phyloP scores from a whole-genome alignment of 352 stramenopile species.

The Peronosclerospora sorghi region DNA sequence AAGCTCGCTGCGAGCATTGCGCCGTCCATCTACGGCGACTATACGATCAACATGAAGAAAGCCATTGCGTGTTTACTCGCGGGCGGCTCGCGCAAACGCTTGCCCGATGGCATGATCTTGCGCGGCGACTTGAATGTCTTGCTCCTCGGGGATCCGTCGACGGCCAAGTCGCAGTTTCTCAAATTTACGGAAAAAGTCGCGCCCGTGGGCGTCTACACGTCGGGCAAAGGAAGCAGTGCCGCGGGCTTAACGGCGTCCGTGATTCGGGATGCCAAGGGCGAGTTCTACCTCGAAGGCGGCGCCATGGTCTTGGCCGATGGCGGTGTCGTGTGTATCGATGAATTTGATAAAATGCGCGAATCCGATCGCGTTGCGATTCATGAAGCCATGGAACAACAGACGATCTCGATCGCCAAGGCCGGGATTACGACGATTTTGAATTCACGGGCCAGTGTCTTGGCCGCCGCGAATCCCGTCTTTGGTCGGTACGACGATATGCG shows the following conservation, averaged over 20 bases:
- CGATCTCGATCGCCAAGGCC: slow-evolving; percentile 98
- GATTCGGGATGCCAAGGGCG: slow-evolving; percentile 89
- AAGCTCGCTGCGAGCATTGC: slow-evolving; percentile 87
- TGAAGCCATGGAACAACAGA: slow-evolving; percentile 99
- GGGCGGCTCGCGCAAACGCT: slow-evolving; percentile 86
- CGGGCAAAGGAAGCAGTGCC: slow-evolving; percentile 95
- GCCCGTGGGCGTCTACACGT: slow-evolving; percentile 97
- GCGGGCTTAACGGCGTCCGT: slow-evolving; percentile 96
- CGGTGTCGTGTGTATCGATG: slow-evolving; percentile 97
- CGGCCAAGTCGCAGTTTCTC: slow-evolving; percentile 97
- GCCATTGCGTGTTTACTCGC: slow-evolving; percentile 93
- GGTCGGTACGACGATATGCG: slow-evolving; percentile 98
- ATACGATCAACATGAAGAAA: slow-evolving; percentile 97
- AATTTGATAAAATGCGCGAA: slow-evolving; percentile 94
- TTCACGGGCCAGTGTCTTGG: slow-evolving; percentile 85
- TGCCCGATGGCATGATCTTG: slow-evolving; percentile 94
- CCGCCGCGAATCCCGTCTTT: slow-evolving; percentile 96
- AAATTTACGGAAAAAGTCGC: slow-evolving; percentile 96
- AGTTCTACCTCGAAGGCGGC: slow-evolving; percentile 97
- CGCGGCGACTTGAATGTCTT: slow-evolving; percentile 98
- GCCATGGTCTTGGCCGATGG: slow-evolving; percentile 98
- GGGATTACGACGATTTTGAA: slow-evolving; percentile 99
- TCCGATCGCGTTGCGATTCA: slow-evolving; percentile 96
- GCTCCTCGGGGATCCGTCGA: slow-evolving; percentile 95
- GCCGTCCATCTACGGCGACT: slow-evolving; percentile 92